Evolutionary conservation across 768 basidiomycete genomes (phyloP).

Genomic region (Rubroboletus pulcherrimus): DNA sequence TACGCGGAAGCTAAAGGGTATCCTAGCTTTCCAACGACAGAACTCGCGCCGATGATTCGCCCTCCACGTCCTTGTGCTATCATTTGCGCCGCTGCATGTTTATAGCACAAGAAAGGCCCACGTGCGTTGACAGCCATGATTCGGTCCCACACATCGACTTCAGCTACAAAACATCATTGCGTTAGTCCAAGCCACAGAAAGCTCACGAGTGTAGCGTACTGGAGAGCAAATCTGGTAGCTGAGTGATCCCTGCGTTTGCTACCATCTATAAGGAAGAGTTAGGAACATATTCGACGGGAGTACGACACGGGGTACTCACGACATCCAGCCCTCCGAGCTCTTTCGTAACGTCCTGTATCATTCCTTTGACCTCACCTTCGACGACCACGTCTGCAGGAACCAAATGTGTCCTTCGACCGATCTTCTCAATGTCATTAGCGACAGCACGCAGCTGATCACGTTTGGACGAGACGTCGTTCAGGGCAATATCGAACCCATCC

Average conservation of each 20-base stretch:
- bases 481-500: conserved; percentile 20
- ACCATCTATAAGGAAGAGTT: conserved; percentile 1
- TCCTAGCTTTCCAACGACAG: neutral
- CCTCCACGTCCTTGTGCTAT: conserved; percentile 47
- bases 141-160: conserved; percentile 31
- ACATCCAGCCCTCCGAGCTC: conserved; percentile 25
- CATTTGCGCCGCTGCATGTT: conserved; percentile 61
- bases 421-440: conserved; percentile 18
- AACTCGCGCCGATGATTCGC: conserved; percentile 45
- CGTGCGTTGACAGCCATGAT: conserved; percentile 47
- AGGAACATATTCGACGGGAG: no score
- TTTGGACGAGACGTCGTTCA: conserved; percentile 25
- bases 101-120: conserved; percentile 58
- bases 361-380: conserved; percentile 37
- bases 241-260: conserved; percentile 5
- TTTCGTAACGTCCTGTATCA: conserved; percentile 32
- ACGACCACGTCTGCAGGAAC: conserved; percentile 35
- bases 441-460: neutral
- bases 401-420: conserved; percentile 15
- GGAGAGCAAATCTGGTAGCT: neutral
- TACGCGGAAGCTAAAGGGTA: conserved; percentile 14
- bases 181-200: neutral
- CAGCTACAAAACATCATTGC: neutral
- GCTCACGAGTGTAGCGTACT: neutral
- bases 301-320: neutral